These are phyloP conservation scores for Wallemia hederae DNA, from an alignment of 1,284 basidiomycete species.

Conservation along the genomic window DNA sequence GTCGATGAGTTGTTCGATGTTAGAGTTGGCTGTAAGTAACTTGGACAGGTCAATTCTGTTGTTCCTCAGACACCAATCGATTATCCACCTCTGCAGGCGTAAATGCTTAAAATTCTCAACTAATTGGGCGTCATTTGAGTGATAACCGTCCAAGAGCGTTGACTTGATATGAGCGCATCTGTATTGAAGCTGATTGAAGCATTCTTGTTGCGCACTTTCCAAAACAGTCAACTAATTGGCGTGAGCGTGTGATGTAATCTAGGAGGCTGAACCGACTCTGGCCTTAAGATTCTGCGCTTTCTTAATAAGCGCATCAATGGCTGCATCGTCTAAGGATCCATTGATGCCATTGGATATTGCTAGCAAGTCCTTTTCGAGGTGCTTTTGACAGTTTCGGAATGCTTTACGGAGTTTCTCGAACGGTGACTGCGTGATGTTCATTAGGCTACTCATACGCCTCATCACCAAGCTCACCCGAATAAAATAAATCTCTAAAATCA, in stretches of 20 bases:
- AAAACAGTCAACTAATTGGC: neutral
- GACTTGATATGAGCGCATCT: constrained; percentile 1
- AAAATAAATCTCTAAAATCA: constrained; percentile 66
- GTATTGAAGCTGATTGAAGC: neutral
- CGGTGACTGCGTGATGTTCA: constrained; percentile 29
- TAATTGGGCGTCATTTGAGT: constrained; percentile 3
- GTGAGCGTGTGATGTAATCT: constrained; percentile 1
- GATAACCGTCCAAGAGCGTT: constrained; percentile 6
- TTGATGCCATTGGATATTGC: constrained; percentile 25
- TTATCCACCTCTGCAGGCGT: constrained; percentile 61
- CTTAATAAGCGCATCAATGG: constrained; percentile 41
- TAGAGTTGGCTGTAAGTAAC: constrained; percentile 34
- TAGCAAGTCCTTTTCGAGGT: constrained; percentile 44
- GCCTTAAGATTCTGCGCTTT: constrained; percentile 45
- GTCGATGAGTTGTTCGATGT: constrained; percentile 58
- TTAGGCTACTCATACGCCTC: constrained; percentile 2
- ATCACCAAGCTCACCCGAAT: constrained; percentile 26
- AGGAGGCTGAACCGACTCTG: constrained; percentile 27
- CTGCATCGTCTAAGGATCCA: constrained; percentile 24
- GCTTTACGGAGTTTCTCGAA: constrained; percentile 59
- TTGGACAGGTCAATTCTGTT: constrained; percentile 39
- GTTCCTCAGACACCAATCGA: constrained; percentile 60
- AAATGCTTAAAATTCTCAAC: constrained; percentile 33
- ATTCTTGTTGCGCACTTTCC: constrained; percentile 3
- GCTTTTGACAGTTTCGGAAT: constrained; percentile 45